Evolutionary conservation across 192 early-diverging fungal genomes (phyloP).

Genomic region (Entomortierella beljakovae): DNA sequence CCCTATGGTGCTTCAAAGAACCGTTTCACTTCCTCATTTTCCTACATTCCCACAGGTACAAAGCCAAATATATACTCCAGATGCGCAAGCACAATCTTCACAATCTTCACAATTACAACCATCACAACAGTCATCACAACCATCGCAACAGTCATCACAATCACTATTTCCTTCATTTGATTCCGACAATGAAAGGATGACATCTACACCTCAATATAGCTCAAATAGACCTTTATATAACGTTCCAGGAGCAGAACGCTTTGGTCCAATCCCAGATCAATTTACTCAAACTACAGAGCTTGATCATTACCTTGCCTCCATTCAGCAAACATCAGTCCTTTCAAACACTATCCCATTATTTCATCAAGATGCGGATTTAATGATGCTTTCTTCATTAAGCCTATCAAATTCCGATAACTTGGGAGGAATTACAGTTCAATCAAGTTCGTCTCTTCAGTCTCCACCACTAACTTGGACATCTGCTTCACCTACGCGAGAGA

Average conservation of each 20-base stretch:
- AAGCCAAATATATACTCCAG: neutral
- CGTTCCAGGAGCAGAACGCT: conserved; percentile 10
- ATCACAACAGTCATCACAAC: neutral
- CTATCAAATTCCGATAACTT: conserved; percentile 7
- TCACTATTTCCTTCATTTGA: neutral
- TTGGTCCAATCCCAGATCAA: conserved; percentile 11
- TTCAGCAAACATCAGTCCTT: conserved; percentile 13
- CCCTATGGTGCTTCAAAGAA: conserved; percentile 39
- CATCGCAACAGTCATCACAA: neutral
- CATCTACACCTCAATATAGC: conserved; percentile 7
- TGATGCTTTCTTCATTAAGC: conserved; percentile 27
- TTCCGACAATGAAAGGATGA: conserved; percentile 3
- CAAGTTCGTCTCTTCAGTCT: neutral
- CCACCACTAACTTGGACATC: conserved; percentile 16
- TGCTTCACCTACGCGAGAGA: conserved; percentile 5
- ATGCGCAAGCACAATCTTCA: neutral
- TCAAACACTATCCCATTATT: conserved; percentile 25
- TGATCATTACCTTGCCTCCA: conserved; percentile 9
- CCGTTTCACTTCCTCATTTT: conserved; percentile 13
- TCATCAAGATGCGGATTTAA: conserved; percentile 33
- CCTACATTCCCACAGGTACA: conserved; percentile 1
- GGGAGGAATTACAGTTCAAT: neutral
- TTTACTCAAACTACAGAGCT: neutral
- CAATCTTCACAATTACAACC: neutral
- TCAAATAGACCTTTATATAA: neutral